Evolutionary conservation across 495 filamentous ascomycete species (phyloP), one percentile per base, ranked within the genome.

Genomic region (Aspergillus cavernicola): DNA sequence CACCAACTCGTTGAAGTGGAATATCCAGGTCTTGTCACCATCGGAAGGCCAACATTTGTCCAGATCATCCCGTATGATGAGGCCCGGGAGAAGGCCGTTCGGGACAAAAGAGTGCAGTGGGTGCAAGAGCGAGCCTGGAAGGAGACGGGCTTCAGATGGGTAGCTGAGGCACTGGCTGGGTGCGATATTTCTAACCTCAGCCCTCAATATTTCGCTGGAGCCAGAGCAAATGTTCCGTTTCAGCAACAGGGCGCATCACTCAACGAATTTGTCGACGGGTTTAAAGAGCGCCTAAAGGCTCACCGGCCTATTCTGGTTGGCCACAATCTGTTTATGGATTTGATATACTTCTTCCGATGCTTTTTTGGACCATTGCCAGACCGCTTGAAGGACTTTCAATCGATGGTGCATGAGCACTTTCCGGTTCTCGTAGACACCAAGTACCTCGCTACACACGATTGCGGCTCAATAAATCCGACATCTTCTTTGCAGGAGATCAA

Each of bases 391-490:
- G 80, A 84, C 22, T 91, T 91, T 60, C 72, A 81, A 32, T 36
- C 61, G 2, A 56, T 66, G 16, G 69, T 84, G 18, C 75, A 83
- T 53, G 41, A 67, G 24, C 55, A 84, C 6, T 92, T 92, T 62
- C 88, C 90, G 0, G 47, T 76, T 15, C 66, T 93, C 13, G 68
- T 90, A 6, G 90, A 95, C 59, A 92, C 89, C 0, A 92, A 92
- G 59, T 90, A 84, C 54, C 74, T 95, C 48, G 79, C 81, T 16
- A 85, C 82, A 6, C 72, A 80, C 52, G 70, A 74, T 60, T 72
- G 73, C 61, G 73, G 77, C 35, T 73, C 72, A 19, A 75, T 73
- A 13, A 76, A 81, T 10, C 71, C 76, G 47, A 64, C 58, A 16
- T 71, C 79, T 2, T 79, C 79, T 13, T 59, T 87, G 29, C 66